Evolutionary conservation across 2,329 filamentous ascomycete genomes (phyloP).

Genomic region (Tolypocladium paradoxum): DNA sequence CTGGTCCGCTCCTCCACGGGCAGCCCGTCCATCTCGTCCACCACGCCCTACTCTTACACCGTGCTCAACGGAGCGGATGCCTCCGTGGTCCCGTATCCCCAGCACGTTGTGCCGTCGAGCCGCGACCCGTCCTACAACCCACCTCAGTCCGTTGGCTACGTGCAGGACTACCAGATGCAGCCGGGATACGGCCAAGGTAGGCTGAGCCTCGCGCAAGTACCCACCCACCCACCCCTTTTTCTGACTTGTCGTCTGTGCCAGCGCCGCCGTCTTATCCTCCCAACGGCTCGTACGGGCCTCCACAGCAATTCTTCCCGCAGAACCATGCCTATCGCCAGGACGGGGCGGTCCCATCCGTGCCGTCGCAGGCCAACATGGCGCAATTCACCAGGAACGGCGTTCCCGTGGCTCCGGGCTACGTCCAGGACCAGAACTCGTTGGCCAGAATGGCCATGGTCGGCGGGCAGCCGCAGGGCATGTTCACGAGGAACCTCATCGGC

Average conservation of each 20-base stretch:
- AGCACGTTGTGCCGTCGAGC: slow-evolving; percentile 25
- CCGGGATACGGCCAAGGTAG: slow-evolving; percentile 21
- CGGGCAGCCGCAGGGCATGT: slow-evolving; percentile 65
- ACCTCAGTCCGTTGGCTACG: slow-evolving; percentile 17
- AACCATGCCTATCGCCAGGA: slow-evolving; percentile 21
- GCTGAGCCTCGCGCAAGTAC: background rate
- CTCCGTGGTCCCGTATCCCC: slow-evolving; percentile 16
- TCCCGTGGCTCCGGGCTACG: slow-evolving; percentile 11
- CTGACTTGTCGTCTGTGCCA: slow-evolving; percentile 1
- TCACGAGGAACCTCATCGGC: slow-evolving; percentile 88
- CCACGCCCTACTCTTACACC: slow-evolving; percentile 65
- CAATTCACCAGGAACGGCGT: slow-evolving; percentile 16
- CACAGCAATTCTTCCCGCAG: slow-evolving; percentile 25
- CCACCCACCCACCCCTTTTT: too few species aligned
- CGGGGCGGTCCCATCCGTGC: slow-evolving; percentile 11
- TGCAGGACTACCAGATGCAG: slow-evolving; percentile 21
- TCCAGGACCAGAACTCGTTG: slow-evolving; percentile 18
- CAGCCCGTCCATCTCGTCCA: slow-evolving; percentile 69
- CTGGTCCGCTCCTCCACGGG: slow-evolving; percentile 54
- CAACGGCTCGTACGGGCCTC: slow-evolving; percentile 22
- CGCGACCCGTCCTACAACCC: slow-evolving; percentile 23
- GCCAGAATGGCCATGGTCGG: slow-evolving; percentile 27
- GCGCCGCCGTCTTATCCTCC: slow-evolving; percentile 17
- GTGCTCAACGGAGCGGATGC: slow-evolving; percentile 28
- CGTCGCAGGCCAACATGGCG: slow-evolving; percentile 15